Conservation (phyloP, 2,329 filamentous ascomycete genomes). For the Arthrobotrys sinensis region DNA sequence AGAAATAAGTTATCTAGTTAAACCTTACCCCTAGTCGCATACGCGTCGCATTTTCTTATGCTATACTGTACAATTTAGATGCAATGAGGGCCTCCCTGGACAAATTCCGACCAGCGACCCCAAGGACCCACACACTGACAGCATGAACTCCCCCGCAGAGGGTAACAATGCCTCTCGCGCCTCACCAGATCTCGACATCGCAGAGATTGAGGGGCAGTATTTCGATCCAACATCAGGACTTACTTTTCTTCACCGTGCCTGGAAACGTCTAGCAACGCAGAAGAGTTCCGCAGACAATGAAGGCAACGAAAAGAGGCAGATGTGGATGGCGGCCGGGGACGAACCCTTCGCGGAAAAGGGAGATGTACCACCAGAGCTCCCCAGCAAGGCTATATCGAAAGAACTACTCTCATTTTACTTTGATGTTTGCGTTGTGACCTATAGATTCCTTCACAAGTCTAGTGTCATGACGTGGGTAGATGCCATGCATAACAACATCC, state of each 20-base stretch:
- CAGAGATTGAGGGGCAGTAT: constrained; percentile 73
- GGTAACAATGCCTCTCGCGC: constrained; percentile 62
- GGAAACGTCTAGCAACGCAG: constrained; percentile 77
- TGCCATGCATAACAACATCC: constrained; percentile 67
- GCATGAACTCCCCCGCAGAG: constrained; percentile 33
- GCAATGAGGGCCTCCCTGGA: not conserved
- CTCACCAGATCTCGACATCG: constrained; percentile 70
- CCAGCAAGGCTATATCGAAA: constrained; percentile 67
- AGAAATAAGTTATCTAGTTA: not conserved
- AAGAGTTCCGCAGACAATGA: constrained; percentile 68
- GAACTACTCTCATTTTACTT: constrained; percentile 73
- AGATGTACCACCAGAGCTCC: constrained; percentile 67
- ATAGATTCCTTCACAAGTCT: constrained; percentile 73
- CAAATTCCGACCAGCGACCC: not conserved
- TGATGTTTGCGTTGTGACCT: constrained; percentile 75
- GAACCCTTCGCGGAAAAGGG: constrained; percentile 69
- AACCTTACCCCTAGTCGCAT: not conserved
- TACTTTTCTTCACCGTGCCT: constrained; percentile 76
- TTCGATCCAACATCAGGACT: constrained; percentile 72
- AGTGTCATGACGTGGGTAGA: constrained; percentile 71
- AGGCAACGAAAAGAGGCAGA: constrained; percentile 66
- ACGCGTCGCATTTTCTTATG: not conserved
- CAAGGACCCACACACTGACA: constrained; percentile 7
- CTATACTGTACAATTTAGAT: not conserved
- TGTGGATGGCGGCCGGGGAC: constrained; percentile 70